phyloP scores from a whole-genome alignment of 331 rosid genomes.

The Malus hybrid region DNA sequence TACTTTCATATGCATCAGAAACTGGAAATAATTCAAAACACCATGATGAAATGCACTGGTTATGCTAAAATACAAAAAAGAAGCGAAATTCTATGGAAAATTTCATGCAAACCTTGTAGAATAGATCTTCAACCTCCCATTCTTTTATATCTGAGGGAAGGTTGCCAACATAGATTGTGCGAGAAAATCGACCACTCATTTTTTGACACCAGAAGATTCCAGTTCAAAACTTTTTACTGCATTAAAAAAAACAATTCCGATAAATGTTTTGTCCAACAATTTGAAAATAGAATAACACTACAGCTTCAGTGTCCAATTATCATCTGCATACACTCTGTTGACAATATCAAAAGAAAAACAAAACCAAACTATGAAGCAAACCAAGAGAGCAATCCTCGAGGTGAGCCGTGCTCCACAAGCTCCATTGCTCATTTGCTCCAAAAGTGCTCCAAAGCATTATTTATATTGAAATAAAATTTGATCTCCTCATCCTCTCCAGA shows the following conservation, averaged over 20 bases:
- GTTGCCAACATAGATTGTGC: slow-evolving; percentile 97
- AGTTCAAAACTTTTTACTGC: slow-evolving; percentile 27
- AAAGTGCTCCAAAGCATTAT: slow-evolving; percentile 94
- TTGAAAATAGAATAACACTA: slow-evolving; percentile 12
- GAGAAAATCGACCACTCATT: slow-evolving; percentile 99
- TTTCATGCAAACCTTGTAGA: slow-evolving; percentile 61
- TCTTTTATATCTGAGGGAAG: slow-evolving; percentile 90
- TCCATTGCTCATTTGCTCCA: slow-evolving; percentile 99
- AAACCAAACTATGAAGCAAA: slow-evolving; percentile 96
- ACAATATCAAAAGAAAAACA: slow-evolving; percentile 49
- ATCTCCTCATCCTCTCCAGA: slow-evolving; percentile 94
- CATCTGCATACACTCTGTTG: slow-evolving; percentile 39
- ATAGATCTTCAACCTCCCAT: slow-evolving; percentile 83
- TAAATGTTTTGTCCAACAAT: slow-evolving; percentile 15
- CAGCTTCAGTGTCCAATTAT: slow-evolving; percentile 27
- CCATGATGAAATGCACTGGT: background rate
- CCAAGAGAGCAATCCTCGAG: slow-evolving; percentile 99
- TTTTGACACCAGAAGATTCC: slow-evolving; percentile 27
- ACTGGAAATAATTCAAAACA: background rate
- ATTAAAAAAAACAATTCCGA: slow-evolving; percentile 20
- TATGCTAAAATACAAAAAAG: background rate
- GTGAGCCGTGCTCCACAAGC: slow-evolving; percentile 99
- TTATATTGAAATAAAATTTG: slow-evolving; percentile 80
- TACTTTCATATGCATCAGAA: background rate
- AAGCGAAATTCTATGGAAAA: background rate